Conservation (phyloP, 805 yeast species). For the Candida sithepensis region DNA sequence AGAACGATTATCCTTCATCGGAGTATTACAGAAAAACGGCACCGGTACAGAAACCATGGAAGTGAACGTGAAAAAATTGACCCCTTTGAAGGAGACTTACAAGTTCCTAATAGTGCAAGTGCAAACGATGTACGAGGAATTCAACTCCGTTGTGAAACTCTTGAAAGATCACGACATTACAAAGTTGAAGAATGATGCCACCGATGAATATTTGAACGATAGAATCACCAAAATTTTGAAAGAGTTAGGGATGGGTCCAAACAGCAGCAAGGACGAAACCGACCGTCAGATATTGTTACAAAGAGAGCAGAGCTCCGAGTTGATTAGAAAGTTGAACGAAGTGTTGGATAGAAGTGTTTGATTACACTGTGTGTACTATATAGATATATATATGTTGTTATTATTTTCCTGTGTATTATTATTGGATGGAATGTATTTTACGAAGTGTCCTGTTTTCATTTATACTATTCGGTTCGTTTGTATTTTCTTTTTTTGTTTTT, state of each 20-base stretch:
- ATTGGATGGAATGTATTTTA: neutral
- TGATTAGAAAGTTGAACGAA: slow-evolving; percentile 12
- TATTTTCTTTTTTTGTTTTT: too few species aligned
- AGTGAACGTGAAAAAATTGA: slow-evolving; percentile 12
- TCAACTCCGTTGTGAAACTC: slow-evolving; percentile 12
- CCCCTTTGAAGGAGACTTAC: slow-evolving; percentile 27
- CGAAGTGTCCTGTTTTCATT: too few species aligned
- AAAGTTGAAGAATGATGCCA: slow-evolving; percentile 11
- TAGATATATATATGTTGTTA: too few species aligned
- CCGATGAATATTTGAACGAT: slow-evolving; percentile 19
- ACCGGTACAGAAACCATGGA: neutral
- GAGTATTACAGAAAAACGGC: neutral
- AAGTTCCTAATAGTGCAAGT: slow-evolving; percentile 24
- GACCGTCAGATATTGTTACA: neutral
- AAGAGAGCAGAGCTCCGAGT: slow-evolving; percentile 8
- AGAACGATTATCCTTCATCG: slow-evolving; percentile 5
- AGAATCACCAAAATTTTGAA: slow-evolving; percentile 12
- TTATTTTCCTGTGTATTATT: slow-evolving; percentile 4
- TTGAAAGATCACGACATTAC: slow-evolving; percentile 9
- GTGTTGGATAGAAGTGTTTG: slow-evolving; percentile 3
- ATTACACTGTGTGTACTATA: slow-evolving; percentile 1
- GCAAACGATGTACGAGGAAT: slow-evolving; percentile 15
- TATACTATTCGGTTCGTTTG: too few species aligned
- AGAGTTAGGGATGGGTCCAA: slow-evolving; percentile 1
- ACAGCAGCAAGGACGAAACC: neutral